Conservation (phyloP, 2,329 filamentous ascomycete species). For the Epichloe gansuensis region DNA sequence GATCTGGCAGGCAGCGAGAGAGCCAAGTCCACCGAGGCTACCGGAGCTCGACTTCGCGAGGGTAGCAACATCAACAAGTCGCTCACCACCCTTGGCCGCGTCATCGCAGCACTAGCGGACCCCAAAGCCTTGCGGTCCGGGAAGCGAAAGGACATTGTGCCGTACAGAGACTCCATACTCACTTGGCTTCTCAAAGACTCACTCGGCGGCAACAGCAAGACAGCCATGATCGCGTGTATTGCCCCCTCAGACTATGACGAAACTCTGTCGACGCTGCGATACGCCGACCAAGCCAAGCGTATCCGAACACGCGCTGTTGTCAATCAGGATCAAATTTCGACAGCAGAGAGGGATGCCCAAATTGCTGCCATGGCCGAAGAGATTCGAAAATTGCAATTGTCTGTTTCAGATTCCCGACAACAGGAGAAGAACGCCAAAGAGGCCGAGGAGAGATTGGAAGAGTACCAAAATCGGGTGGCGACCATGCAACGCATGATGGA, state of each 20-base stretch:
- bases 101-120: conserved; percentile 81
- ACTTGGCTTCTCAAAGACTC: conserved; percentile 90
- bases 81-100: conserved; percentile 83
- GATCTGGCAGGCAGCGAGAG: conserved; percentile 92
- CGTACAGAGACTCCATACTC: conserved; percentile 80
- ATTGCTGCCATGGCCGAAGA: conserved; percentile 92
- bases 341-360: conserved; percentile 87
- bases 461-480: conserved; percentile 84
- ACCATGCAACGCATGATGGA: conserved; percentile 95
- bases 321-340: conserved; percentile 89
- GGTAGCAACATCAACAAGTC: conserved; percentile 99
- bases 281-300: conserved; percentile 93
- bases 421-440: conserved; percentile 66
- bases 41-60: conserved; percentile 78
- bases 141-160: conserved; percentile 58
- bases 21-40: conserved; percentile 91
- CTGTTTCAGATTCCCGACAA: conserved; percentile 49
- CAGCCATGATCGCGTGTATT: conserved; percentile 98
- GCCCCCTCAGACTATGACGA: conserved; percentile 94
- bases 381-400: conserved; percentile 76
- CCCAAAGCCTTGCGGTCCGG: conserved; percentile 45
- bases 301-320: conserved; percentile 90
- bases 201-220: conserved; percentile 92
- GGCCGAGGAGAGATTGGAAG: conserved; percentile 76
- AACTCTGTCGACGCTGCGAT: conserved; percentile 87